These are phyloP conservation scores for Massariosphaeria phaeospora DNA, from an alignment of 495 filamentous ascomycete species.

Conservation along the genomic window DNA sequence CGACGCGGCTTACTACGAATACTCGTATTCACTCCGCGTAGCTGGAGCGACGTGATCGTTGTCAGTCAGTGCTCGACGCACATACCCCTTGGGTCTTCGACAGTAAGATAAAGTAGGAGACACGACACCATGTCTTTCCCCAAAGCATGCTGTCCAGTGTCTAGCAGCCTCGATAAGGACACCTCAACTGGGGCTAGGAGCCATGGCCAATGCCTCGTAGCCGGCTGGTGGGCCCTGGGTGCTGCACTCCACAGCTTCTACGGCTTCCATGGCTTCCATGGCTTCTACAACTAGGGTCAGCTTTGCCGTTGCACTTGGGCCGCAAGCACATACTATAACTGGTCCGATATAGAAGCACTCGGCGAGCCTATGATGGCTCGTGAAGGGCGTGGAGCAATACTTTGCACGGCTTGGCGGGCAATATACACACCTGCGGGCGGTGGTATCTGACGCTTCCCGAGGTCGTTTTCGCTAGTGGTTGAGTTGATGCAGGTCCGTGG, in stretches of 20 bases:
- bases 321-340: conserved; percentile 22
- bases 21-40: too few relatives aligned
- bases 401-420: conserved; percentile 18
- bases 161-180: too few relatives aligned
- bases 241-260: conserved; percentile 31
- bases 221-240: conserved; percentile 11
- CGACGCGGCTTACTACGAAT: conserved; percentile 2
- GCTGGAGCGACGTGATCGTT: too few relatives aligned
- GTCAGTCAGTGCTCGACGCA: too few relatives aligned
- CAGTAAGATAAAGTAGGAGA: too few relatives aligned
- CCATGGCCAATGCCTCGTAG: not conserved
- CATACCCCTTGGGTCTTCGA: too few relatives aligned
- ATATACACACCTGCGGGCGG: conserved; percentile 2
- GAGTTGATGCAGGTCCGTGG: conserved; percentile 30
- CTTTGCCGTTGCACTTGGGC: conserved; percentile 19
- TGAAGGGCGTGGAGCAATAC: conserved; percentile 17
- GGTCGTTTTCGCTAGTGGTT: conserved; percentile 6
- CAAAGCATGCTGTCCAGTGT: too few relatives aligned
- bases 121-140: too few relatives aligned
- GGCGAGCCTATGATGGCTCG: conserved; percentile 7
- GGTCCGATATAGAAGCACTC: conserved; percentile 10
- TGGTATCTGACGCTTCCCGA: conserved; percentile 7
- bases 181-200: too few relatives aligned
- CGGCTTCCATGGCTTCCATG: conserved; percentile 20
- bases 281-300: conserved; percentile 12